Evolutionary conservation across 2,329 filamentous ascomycete species (phyloP).

Genomic region (Paecilomyces sp.): DNA sequence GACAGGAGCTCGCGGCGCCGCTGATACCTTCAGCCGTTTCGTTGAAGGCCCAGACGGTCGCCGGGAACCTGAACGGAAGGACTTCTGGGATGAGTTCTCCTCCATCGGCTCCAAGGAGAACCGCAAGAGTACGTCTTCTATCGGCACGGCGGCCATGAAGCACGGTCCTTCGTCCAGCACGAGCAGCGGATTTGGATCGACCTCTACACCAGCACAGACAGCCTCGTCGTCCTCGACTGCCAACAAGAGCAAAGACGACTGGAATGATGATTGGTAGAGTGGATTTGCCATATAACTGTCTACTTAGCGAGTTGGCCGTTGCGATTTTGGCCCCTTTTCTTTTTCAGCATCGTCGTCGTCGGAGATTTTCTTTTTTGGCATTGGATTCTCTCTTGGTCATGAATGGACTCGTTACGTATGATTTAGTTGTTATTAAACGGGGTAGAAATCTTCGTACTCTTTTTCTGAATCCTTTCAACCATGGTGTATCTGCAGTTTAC

Average conservation of each 20-base stretch:
- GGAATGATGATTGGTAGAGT: conserved; percentile 47
- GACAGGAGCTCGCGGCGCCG: conserved; percentile 62
- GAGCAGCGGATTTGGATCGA: conserved; percentile 4
- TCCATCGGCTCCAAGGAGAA: conserved; percentile 28
- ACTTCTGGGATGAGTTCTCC: conserved; percentile 91
- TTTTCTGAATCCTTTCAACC: too few species aligned
- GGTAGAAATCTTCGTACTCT: too few species aligned
- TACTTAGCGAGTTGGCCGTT: background rate
- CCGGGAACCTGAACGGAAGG: conserved; percentile 59
- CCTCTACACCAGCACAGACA: conserved; percentile 10
- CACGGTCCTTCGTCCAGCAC: conserved; percentile 24
- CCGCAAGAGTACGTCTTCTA: conserved; percentile 35
- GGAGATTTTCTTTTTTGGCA: too few species aligned
- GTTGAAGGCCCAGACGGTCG: conserved; percentile 64
- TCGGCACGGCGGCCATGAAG: conserved; percentile 61
- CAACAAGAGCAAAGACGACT: conserved; percentile 45
- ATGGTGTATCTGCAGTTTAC: too few species aligned
- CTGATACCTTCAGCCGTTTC: conserved; percentile 75
- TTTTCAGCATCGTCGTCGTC: too few species aligned
- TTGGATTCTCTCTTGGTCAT: too few species aligned
- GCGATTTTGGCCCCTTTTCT: too few species aligned
- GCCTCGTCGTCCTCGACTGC: conserved; percentile 13
- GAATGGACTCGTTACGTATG: too few species aligned
- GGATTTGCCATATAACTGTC: conserved; percentile 1
- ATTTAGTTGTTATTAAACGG: too few species aligned